A percentile compares a stretch with the other conserved stretches of the same genome.
These are phyloP conservation scores for Rhodotorula sp. DNA, from an alignment of 1,284 basidiomycete species.

Conservation along the genomic window DNA sequence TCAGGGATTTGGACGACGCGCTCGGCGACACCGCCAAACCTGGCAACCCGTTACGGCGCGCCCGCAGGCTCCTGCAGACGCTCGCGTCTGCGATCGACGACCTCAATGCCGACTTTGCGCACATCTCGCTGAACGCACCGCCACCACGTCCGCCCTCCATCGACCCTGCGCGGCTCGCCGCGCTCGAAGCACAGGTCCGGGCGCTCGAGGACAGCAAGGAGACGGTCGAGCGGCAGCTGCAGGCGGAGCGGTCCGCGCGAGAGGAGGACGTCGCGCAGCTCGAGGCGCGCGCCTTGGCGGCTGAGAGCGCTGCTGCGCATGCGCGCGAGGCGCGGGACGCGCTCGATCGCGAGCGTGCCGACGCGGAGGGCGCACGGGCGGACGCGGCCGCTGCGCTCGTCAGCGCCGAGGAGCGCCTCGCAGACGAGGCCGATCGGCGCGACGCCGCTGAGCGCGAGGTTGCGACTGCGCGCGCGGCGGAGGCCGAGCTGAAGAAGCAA, in stretches of 20 bases:
- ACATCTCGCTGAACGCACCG: slow-evolving; percentile 56
- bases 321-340: neutral
- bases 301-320: slow-evolving; percentile 3
- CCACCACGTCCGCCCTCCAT: slow-evolving; percentile 40
- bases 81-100: slow-evolving; percentile 61
- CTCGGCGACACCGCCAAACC: neutral
- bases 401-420: neutral
- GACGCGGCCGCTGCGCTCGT: neutral
- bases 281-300: slow-evolving; percentile 11
- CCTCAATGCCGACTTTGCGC: slow-evolving; percentile 67
- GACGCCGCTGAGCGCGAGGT: slow-evolving; percentile 32
- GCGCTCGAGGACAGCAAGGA: slow-evolving; percentile 69
- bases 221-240: slow-evolving; percentile 69
- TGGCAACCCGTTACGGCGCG: slow-evolving; percentile 18
- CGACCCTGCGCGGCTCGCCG: slow-evolving; percentile 59
- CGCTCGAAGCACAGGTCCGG: slow-evolving; percentile 69
- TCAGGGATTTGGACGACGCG: slow-evolving; percentile 11
- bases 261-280: slow-evolving; percentile 42
- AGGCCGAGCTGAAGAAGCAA: slow-evolving; percentile 61
- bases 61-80: slow-evolving; percentile 60
- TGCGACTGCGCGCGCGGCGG: slow-evolving; percentile 11
- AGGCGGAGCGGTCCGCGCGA: slow-evolving; percentile 36
- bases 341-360: slow-evolving; percentile 1
- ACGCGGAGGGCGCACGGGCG: neutral
- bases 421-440: slow-evolving; percentile 10